phyloP scores from a whole-genome alignment of 768 basidiomycete genomes.

The Tricholoma sp. region DNA sequence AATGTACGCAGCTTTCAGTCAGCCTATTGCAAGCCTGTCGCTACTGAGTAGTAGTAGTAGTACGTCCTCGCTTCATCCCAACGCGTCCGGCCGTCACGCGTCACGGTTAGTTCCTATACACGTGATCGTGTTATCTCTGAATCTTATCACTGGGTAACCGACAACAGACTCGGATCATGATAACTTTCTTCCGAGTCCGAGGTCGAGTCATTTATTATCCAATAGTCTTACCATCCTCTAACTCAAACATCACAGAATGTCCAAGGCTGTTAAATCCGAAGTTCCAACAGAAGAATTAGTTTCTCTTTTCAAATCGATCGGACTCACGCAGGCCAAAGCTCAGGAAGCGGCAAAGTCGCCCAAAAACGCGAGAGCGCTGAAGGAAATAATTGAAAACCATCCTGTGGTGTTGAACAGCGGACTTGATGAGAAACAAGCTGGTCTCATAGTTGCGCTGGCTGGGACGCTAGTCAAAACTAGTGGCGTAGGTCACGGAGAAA shows the following conservation, averaged over 20 bases:
- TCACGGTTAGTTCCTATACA: too few species aligned
- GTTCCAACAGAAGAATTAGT: slow-evolving; percentile 27
- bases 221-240: too few species aligned
- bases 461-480: slow-evolving; percentile 53
- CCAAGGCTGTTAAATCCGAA: slow-evolving; percentile 22
- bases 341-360: slow-evolving; percentile 76
- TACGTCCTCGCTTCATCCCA: too few species aligned
- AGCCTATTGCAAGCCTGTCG: too few species aligned
- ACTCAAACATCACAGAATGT: slow-evolving; percentile 13
- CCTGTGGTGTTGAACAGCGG: slow-evolving; percentile 35
- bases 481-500: slow-evolving; percentile 45
- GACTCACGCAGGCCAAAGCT: slow-evolving; percentile 72
- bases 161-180: too few species aligned
- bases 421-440: slow-evolving; percentile 75
- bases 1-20: too few species aligned
- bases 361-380: slow-evolving; percentile 69
- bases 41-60: too few species aligned
- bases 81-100: too few species aligned
- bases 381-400: slow-evolving; percentile 60
- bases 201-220: too few species aligned
- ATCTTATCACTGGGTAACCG: too few species aligned
- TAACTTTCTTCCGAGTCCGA: too few species aligned
- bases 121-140: too few species aligned
- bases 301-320: slow-evolving; percentile 68
- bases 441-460: slow-evolving; percentile 63